Conservation (phyloP, 2,329 filamentous ascomycete species). For the Fusarium falciforme region DNA sequence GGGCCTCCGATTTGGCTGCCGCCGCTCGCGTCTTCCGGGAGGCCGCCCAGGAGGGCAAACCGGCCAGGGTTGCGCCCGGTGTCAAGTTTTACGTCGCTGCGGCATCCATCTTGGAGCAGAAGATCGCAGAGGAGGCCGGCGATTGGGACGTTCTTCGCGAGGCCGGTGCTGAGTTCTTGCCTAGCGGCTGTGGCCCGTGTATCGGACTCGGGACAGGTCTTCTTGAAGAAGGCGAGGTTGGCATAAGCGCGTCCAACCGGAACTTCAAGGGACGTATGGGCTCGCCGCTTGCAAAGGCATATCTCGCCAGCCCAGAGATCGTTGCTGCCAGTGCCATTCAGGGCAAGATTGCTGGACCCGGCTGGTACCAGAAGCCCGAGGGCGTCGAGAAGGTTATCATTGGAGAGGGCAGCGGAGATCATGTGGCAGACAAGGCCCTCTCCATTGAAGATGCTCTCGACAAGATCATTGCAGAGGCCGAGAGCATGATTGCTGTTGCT, state of each 20-base stretch:
- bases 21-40: conserved; percentile 86
- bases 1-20: conserved; percentile 82
- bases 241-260: conserved; percentile 84
- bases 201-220: conserved; percentile 87
- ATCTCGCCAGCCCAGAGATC: conserved; percentile 89
- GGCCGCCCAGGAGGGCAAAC: conserved; percentile 72
- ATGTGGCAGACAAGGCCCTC: conserved; percentile 71
- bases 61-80: conserved; percentile 77
- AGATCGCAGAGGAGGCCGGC: conserved; percentile 79
- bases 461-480: conserved; percentile 76
- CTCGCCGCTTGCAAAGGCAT: conserved; percentile 72
- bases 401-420: conserved; percentile 77
- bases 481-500: conserved; percentile 67
- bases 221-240: conserved; percentile 85
- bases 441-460: conserved; percentile 78
- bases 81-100: conserved; percentile 93
- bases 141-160: conserved; percentile 87
- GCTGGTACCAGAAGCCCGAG: conserved; percentile 79
- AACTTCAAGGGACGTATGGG: conserved; percentile 97
- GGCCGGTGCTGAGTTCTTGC: conserved; percentile 79
- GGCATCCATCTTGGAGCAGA: conserved; percentile 82
- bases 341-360: conserved; percentile 80
- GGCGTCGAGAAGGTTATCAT: conserved; percentile 74
- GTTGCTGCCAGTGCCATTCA: conserved; percentile 88
- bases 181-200: conserved; percentile 83